Evolutionary conservation across 2,329 filamentous ascomycete genomes (phyloP).

Genomic region (Xylaria sp.): DNA sequence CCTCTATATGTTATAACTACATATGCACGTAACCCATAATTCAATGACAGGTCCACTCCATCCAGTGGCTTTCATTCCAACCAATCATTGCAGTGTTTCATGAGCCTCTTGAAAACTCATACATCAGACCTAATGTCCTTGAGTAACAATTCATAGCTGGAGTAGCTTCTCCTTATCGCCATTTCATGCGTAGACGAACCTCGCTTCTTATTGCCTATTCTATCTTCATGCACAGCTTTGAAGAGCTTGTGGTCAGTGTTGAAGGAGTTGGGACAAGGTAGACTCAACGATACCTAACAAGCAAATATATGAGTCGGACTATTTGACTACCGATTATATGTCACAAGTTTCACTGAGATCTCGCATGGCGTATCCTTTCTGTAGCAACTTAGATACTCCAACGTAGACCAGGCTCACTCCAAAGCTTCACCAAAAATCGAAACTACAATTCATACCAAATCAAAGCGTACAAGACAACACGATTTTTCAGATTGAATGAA

Average conservation of each 20-base stretch:
- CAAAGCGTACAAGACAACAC: not conserved
- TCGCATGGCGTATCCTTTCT: not conserved
- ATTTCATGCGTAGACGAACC: not conserved
- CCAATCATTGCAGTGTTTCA: not conserved
- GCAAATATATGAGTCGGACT: not conserved
- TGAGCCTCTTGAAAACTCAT: not conserved
- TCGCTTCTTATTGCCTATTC: not conserved
- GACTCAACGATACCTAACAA: not conserved
- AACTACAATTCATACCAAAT: no score
- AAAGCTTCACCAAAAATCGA: not conserved
- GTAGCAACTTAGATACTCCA: not conserved
- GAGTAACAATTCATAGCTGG: not conserved
- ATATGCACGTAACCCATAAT: conserved; percentile 19
- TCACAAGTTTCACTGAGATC: not conserved
- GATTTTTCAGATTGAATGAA: not conserved
- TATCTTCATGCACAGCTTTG: not conserved
- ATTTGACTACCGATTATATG: not conserved
- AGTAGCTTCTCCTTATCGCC: not conserved
- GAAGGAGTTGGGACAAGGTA: not conserved
- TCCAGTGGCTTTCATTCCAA: no score
- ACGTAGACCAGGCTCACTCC: not conserved
- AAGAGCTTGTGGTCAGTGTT: not conserved
- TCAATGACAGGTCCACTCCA: no score
- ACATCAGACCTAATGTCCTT: not conserved
- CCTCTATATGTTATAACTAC: conserved; percentile 10